Conservation (phyloP, 2,329 filamentous ascomycete genomes). For the Fusarium miscanthi region DNA sequence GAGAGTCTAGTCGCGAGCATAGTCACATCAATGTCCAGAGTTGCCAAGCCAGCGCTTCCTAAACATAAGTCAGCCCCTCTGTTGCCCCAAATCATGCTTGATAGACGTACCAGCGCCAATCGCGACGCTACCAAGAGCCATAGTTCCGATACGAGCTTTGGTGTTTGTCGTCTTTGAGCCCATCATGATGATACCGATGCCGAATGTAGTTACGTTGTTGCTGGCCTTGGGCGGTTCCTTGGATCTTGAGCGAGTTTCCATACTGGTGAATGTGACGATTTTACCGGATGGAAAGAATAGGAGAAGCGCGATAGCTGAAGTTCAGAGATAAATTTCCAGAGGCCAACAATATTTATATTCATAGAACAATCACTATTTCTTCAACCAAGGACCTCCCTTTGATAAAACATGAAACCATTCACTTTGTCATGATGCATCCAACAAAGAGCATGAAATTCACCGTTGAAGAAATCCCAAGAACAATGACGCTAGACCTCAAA, state of each 20-base stretch:
- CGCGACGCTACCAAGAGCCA: neutral
- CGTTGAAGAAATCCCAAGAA: neutral
- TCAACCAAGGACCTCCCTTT: neutral
- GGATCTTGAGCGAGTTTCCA: neutral
- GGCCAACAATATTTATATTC: neutral
- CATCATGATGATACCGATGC: neutral
- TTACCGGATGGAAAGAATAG: neutral
- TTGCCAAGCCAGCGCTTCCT: neutral
- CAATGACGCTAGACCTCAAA: slow-evolving; percentile 19
- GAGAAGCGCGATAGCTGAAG: neutral
- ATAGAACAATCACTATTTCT: neutral
- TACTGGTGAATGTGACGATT: neutral
- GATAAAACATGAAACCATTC: neutral
- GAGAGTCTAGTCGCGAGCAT: neutral
- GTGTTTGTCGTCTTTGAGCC: neutral
- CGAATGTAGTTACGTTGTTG: neutral
- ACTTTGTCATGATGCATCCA: neutral
- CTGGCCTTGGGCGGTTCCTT: neutral
- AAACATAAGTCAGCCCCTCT: neutral
- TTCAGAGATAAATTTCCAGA: neutral
- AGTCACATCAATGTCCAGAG: neutral
- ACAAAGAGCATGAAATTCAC: neutral
- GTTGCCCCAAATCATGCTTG: neutral
- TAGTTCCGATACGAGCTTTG: neutral
- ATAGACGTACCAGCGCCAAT: neutral